Percentiles rank a stretch among this genome's conserved stretches.
Conservation (phyloP, 306 rosid species). For the Castanospermum australe region DNA sequence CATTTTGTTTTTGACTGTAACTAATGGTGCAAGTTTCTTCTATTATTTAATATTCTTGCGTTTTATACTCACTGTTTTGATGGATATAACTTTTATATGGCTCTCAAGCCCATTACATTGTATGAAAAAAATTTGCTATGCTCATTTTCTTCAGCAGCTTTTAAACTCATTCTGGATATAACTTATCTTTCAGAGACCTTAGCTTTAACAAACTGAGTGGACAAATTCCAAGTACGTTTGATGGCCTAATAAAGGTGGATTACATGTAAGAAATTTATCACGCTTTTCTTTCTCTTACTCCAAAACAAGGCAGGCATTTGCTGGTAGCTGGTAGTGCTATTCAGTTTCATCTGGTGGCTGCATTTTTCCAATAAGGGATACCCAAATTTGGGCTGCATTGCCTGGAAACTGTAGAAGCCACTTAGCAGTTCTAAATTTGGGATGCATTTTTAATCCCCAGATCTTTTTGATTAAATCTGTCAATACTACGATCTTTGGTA, state of each 20-base stretch:
- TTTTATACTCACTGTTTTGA: background rate
- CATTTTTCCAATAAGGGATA: background rate
- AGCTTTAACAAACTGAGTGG: constrained; percentile 75
- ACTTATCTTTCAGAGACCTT: constrained; percentile 65
- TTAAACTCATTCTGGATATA: background rate
- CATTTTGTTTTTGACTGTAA: constrained; percentile 14
- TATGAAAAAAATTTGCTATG: background rate
- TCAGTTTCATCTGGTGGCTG: background rate
- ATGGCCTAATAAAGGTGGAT: background rate
- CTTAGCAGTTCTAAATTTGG: background rate
- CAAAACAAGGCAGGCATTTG: background rate
- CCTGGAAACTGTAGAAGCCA: background rate
- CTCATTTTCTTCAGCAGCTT: background rate
- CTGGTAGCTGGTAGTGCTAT: background rate
- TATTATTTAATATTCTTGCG: background rate
- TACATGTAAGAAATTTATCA: constrained; percentile 51
- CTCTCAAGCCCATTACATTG: background rate
- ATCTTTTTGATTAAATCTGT: background rate
- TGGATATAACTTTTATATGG: background rate
- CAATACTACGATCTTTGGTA: background rate
- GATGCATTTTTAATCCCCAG: background rate
- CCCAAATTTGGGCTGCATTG: background rate
- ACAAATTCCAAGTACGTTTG: constrained; percentile 47
- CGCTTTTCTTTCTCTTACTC: background rate
- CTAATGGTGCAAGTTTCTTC: background rate